Evolutionary conservation across 129 eudicot genomes (phyloP).

Genomic region (Dittrichia graveolens): DNA sequence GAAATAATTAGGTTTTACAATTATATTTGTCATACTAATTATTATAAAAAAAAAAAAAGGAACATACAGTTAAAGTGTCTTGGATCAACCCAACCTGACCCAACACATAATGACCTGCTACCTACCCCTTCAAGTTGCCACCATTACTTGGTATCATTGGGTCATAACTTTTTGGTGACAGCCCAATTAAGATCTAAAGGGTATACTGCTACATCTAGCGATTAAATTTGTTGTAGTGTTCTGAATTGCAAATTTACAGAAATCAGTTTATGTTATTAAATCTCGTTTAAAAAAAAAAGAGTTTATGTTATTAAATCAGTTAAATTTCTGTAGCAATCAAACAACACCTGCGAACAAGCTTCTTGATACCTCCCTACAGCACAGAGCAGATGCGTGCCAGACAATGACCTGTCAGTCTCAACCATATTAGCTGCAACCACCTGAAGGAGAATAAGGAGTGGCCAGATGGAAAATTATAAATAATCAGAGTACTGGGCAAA

Average conservation of each 20-base stretch:
- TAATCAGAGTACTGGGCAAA: not conserved
- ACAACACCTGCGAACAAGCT: constrained; percentile 95
- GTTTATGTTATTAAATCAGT: not conserved
- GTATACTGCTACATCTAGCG: no score
- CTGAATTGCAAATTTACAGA: not conserved
- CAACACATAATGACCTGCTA: not conserved
- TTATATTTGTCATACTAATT: not conserved
- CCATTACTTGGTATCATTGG: not conserved
- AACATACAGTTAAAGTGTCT: no score
- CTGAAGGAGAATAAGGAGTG: constrained; percentile 33
- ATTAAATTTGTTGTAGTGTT: not conserved
- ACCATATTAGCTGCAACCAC: constrained; percentile 99
- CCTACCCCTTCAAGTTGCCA: constrained; percentile 1
- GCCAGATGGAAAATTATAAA: not conserved
- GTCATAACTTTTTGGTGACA: not conserved
- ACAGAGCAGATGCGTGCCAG: constrained; percentile 95
- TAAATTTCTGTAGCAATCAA: constrained; percentile 9
- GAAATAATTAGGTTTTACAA: not conserved
- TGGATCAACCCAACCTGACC: no score
- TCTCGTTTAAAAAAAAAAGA: not conserved
- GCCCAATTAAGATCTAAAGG: no score
- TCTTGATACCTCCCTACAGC: constrained; percentile 97
- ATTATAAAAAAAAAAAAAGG: not conserved
- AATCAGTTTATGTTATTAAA: not conserved
- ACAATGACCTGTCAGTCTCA: constrained; percentile 80